phyloP scores from a whole-genome alignment of 2,329 filamentous ascomycete species.

The Aspergillus nomiae region DNA sequence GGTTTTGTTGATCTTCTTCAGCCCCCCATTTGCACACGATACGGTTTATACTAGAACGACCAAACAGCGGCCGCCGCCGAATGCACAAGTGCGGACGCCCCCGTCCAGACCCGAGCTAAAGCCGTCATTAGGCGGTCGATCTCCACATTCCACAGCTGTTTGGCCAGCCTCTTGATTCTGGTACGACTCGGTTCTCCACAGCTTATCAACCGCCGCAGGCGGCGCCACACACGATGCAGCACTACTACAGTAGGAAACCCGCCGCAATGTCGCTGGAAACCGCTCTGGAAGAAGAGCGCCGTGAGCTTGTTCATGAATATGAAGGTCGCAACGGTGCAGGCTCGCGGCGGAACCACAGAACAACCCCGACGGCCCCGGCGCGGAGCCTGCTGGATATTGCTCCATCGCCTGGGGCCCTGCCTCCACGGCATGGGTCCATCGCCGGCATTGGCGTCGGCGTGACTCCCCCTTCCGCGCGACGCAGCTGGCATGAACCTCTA shows the following conservation, averaged over 20 bases:
- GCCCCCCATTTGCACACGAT: not conserved
- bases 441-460: conserved; percentile 41
- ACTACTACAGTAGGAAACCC: conserved; percentile 27
- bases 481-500: conserved; percentile 27
- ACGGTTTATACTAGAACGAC: not conserved
- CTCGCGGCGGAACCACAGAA: conserved; percentile 3
- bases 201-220: conserved; percentile 27
- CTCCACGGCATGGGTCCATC: conserved; percentile 40
- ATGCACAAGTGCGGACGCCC: not conserved
- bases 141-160: conserved; percentile 20
- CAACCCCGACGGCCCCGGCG: not conserved
- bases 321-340: conserved; percentile 48
- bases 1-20: not conserved
- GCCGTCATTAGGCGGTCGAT: conserved; percentile 8
- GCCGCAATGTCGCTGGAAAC: conserved; percentile 72
- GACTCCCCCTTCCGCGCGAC: conserved; percentile 31
- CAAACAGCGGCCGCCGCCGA: not conserved
- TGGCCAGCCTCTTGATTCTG: conserved; percentile 13
- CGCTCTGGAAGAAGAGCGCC: conserved; percentile 74
- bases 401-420: conserved; percentile 49
- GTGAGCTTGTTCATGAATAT: conserved; percentile 70
- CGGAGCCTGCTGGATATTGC: conserved; percentile 68
- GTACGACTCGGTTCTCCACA: conserved; percentile 25
- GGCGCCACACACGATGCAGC: conserved; percentile 23
- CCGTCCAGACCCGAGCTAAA: conserved; percentile 1